phyloP scores from a whole-genome alignment of 2,329 filamentous ascomycete species.

The Cordyceps farinosa region DNA sequence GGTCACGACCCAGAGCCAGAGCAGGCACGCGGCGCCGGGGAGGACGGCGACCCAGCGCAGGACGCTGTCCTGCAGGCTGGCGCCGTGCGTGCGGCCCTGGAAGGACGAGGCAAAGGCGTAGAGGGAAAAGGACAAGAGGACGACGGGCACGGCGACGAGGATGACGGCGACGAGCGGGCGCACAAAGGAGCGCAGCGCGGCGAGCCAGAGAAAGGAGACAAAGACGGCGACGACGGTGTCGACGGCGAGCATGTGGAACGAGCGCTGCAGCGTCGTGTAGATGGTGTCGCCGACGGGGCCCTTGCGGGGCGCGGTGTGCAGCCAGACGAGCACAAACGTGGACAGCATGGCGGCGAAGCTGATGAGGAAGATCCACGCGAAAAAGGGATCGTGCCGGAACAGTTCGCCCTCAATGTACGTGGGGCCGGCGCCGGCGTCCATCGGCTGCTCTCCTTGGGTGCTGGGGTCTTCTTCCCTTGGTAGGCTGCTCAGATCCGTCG shows the following conservation, averaged over 20 bases:
- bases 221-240: slow-evolving; percentile 89
- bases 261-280: slow-evolving; percentile 81
- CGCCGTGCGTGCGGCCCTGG: slow-evolving; percentile 70
- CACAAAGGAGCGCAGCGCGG: slow-evolving; percentile 82
- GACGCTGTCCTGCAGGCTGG: slow-evolving; percentile 75
- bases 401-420: slow-evolving; percentile 62
- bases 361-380: slow-evolving; percentile 86
- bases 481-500: slow-evolving; percentile 40
- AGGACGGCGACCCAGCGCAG: slow-evolving; percentile 86
- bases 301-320: slow-evolving; percentile 75
- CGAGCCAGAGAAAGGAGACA: slow-evolving; percentile 87
- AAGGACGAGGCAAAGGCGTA: slow-evolving; percentile 91
- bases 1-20: slow-evolving; percentile 82
- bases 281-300: slow-evolving; percentile 85
- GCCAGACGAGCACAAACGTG: slow-evolving; percentile 82
- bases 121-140: slow-evolving; percentile 83
- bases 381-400: slow-evolving; percentile 84
- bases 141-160: slow-evolving; percentile 76
- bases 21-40: slow-evolving; percentile 66
- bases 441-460: slow-evolving; percentile 33
- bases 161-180: slow-evolving; percentile 78
- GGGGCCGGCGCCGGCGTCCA: slow-evolving; percentile 43
- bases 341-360: slow-evolving; percentile 79
- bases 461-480: slow-evolving; percentile 35
- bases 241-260: slow-evolving; percentile 82